Conservation (phyloP, 306 rosid genomes). For the Acacia acuminata region DNA sequence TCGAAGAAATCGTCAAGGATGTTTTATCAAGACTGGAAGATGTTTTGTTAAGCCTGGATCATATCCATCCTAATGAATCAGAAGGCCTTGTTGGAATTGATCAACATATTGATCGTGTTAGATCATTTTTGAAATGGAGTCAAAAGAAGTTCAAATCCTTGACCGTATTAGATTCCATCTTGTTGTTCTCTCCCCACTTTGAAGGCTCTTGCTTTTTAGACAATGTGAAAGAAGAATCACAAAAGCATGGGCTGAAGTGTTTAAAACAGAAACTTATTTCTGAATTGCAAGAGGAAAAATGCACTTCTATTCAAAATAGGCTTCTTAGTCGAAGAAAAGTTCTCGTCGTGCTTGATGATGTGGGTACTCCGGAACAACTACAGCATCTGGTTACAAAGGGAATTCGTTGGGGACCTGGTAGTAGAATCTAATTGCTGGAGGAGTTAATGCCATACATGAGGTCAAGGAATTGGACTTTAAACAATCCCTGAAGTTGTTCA, state of each 20-base stretch:
- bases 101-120: background rate
- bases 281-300: background rate
- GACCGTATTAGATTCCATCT: too few species aligned
- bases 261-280: background rate
- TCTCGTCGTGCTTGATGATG: conserved; percentile 30
- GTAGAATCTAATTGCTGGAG: background rate
- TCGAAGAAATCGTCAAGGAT: background rate
- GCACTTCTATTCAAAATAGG: background rate
- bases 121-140: background rate
- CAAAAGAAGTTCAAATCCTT: too few species aligned
- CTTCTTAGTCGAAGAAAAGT: background rate
- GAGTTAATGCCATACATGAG: conserved; percentile 10
- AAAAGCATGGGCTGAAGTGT: background rate
- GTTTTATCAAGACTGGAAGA: background rate
- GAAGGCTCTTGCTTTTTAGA: conserved; percentile 16
- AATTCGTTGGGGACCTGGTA: background rate
- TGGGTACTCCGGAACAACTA: background rate
- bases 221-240: conserved; percentile 10
- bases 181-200: background rate
- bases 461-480: background rate
- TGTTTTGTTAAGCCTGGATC: background rate
- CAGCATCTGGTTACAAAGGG: background rate
- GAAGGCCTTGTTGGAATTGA: background rate
- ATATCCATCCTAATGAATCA: too few species aligned
- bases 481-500: background rate